Conservation (phyloP, 1,284 basidiomycete genomes). For the Singerocomus rubriflavus region DNA sequence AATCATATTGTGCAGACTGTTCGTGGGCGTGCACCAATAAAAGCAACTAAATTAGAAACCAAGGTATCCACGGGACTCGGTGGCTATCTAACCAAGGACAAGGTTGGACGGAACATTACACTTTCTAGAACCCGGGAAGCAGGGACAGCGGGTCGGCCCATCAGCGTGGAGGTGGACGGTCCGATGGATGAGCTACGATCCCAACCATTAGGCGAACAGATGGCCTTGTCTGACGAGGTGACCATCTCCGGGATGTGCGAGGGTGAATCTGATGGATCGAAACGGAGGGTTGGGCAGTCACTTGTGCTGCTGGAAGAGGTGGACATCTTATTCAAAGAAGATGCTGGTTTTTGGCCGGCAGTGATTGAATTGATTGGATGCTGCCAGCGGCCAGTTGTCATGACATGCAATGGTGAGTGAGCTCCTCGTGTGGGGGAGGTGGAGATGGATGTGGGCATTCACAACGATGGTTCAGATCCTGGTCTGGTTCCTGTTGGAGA, state of each 20-base stretch:
- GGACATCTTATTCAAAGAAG: conserved; percentile 90
- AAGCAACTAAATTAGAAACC: conserved; percentile 3
- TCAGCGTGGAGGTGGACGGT: conserved; percentile 18
- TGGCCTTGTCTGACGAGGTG: neutral
- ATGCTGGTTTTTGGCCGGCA: conserved; percentile 89
- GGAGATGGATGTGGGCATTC: conserved; percentile 4
- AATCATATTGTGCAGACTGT: conserved; percentile 74
- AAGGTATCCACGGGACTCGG: conserved; percentile 10
- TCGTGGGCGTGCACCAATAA: conserved; percentile 12
- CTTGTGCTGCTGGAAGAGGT: conserved; percentile 96
- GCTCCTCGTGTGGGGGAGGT: conserved; percentile 17
- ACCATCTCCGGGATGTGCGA: neutral
- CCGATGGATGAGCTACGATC: neutral
- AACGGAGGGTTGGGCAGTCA: conserved; percentile 62
- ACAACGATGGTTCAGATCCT: conserved; percentile 50
- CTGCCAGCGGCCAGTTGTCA: conserved; percentile 81
- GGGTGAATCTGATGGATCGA: conserved; percentile 19
- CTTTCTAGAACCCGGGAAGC: neutral
- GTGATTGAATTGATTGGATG: conserved; percentile 77
- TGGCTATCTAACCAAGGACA: conserved; percentile 16
- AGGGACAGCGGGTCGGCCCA: conserved; percentile 23
- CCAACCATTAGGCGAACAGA: conserved; percentile 3
- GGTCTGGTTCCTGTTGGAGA: conserved; percentile 66
- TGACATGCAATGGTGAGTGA: conserved; percentile 93
- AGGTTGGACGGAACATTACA: neutral